Conservation (phyloP, 2,329 filamentous ascomycete genomes). For the Neoscytalidium dimidiatum region DNA sequence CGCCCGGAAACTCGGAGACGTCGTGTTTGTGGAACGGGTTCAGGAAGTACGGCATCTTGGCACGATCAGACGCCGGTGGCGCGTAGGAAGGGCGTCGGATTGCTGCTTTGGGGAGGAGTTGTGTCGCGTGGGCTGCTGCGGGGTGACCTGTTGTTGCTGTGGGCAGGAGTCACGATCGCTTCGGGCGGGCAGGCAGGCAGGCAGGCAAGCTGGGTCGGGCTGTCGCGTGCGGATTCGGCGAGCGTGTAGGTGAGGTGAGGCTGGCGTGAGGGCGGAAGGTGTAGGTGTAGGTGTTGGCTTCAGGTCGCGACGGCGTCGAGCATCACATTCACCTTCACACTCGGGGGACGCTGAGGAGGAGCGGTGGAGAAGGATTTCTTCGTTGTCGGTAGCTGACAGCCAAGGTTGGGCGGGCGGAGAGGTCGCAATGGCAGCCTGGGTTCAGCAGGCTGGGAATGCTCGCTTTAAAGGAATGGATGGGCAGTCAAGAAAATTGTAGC, state of each 20-base stretch:
- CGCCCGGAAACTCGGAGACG: constrained; percentile 52
- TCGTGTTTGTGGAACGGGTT: constrained; percentile 55
- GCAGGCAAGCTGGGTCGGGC: background rate
- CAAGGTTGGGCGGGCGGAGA: background rate
- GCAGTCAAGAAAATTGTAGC: constrained; percentile 2
- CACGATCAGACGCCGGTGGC: background rate
- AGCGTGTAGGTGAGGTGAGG: background rate
- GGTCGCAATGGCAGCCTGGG: background rate
- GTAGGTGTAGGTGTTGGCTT: background rate
- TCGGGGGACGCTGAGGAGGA: background rate
- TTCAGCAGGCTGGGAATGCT: background rate
- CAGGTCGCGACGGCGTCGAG: background rate
- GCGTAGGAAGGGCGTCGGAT: background rate
- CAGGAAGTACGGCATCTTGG: constrained; percentile 42
- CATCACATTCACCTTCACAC: constrained; percentile 17
- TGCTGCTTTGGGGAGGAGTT: background rate
- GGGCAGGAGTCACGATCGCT: constrained; percentile 4
- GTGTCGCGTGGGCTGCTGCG: background rate
- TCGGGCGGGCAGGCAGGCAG: background rate
- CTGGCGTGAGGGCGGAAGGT: background rate
- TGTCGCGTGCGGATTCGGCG: background rate
- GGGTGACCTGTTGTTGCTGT: background rate
- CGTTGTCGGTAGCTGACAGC: constrained; percentile 5
- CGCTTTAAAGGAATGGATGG: background rate
- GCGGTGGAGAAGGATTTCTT: background rate